A percentile compares a stretch with the other conserved stretches of the same genome.
These are phyloP conservation scores for Neurospora sp. DNA, from an alignment of 495 filamentous ascomycete species.

Conservation along the genomic window DNA sequence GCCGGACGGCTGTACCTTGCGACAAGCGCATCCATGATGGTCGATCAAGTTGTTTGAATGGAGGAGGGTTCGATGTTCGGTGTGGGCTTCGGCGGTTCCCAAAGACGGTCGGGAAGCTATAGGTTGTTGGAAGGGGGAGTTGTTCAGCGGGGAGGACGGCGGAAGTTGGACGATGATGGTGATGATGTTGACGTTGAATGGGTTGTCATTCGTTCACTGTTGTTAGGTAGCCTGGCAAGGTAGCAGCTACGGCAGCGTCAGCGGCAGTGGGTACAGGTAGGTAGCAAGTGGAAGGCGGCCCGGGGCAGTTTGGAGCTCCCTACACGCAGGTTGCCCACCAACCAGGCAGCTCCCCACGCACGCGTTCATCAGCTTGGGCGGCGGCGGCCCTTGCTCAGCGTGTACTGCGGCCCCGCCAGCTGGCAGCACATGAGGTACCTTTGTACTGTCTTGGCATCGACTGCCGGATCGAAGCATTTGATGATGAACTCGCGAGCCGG, in stretches of 20 bases:
- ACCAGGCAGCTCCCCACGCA: constrained; percentile 11
- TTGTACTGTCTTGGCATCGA: background rate
- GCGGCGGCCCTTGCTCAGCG: background rate
- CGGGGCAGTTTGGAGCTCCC: constrained; percentile 3
- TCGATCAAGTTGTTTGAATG: background rate
- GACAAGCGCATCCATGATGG: constrained; percentile 80
- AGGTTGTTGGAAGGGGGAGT: background rate
- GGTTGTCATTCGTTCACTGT: background rate
- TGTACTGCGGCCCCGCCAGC: background rate
- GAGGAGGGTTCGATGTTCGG: background rate
- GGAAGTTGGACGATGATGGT: background rate
- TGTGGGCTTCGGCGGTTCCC: background rate
- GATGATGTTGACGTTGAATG: background rate
- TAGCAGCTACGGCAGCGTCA: background rate
- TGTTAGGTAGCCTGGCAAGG: background rate
- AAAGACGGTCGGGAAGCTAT: background rate
- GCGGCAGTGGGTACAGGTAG: background rate
- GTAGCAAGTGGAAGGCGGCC: background rate
- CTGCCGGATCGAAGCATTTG: background rate
- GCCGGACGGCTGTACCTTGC: constrained; percentile 72
- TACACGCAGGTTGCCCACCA: background rate
- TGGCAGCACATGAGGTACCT: background rate
- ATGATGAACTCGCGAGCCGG: too few relatives aligned
- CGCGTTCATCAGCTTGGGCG: constrained; percentile 5
- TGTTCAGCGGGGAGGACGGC: background rate